A percentile compares a stretch with the other conserved stretches of the same genome.
These are phyloP conservation scores for Solanum acaule DNA, from an alignment of 257 asterid species.

Conservation along the genomic window DNA sequence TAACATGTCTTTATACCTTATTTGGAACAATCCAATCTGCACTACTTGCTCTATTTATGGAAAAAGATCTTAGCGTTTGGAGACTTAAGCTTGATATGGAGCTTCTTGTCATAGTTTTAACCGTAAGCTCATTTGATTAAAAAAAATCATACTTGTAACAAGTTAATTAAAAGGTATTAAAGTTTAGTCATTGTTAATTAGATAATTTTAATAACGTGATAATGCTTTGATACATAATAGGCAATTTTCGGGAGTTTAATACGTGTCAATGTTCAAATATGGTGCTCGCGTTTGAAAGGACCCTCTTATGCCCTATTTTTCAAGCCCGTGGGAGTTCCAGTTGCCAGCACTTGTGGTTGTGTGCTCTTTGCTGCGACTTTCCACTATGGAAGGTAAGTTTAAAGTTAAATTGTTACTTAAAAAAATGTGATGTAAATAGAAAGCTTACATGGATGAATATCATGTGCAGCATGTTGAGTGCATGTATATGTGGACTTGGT, in stretches of 20 bases:
- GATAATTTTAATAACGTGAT: too few relatives aligned
- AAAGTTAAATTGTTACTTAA: too few relatives aligned
- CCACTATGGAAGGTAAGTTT: constrained; percentile 51
- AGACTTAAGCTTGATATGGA: constrained; percentile 30
- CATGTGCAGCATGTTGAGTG: constrained; percentile 55
- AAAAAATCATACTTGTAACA: too few relatives aligned
- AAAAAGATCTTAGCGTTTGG: constrained; percentile 48
- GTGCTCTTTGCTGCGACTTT: constrained; percentile 55
- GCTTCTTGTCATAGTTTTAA: constrained; percentile 43
- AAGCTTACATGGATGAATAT: background rate
- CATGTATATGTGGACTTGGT: constrained; percentile 56
- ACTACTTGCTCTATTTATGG: constrained; percentile 25
- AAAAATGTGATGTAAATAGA: background rate
- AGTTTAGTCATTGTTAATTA: background rate
- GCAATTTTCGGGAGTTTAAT: constrained; percentile 53
- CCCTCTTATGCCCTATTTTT: constrained; percentile 7
- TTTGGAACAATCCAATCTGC: constrained; percentile 54
- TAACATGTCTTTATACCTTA: constrained; percentile 48
- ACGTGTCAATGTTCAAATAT: constrained; percentile 45
- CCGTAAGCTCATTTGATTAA: constrained; percentile 24
- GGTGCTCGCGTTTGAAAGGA: constrained; percentile 33
- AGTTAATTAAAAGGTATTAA: too few relatives aligned
- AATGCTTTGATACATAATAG: constrained; percentile 1
- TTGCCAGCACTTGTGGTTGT: constrained; percentile 61
- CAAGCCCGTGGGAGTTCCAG: constrained; percentile 69